phyloP scores from a whole-genome alignment of 768 basidiomycete genomes.

The Psilocybe cubensis region DNA sequence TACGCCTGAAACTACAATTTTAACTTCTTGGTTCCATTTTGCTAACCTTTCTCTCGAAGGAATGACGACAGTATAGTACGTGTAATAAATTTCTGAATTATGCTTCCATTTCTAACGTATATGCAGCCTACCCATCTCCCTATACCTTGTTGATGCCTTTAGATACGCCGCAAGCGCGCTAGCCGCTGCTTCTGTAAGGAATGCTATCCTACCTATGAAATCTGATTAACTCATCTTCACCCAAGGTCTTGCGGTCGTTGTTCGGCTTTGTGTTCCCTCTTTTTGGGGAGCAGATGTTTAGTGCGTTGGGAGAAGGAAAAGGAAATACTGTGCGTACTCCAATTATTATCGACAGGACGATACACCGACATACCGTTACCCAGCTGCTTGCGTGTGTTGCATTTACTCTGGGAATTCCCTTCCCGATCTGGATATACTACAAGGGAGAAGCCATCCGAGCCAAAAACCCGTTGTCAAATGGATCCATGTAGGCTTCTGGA shows the following conservation, averaged over 20 bases:
- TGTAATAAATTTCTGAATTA: conserved; percentile 22
- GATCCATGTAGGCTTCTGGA: conserved; percentile 14
- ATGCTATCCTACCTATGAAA: background rate
- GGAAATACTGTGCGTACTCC: conserved; percentile 59
- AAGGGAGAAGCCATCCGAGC: conserved; percentile 53
- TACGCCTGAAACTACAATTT: background rate
- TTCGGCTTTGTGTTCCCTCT: conserved; percentile 53
- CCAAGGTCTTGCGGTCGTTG: conserved; percentile 47
- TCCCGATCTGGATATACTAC: conserved; percentile 75
- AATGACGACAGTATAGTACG: conserved; percentile 60
- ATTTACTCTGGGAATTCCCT: conserved; percentile 68
- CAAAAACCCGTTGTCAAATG: conserved; percentile 31
- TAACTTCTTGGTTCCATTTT: background rate
- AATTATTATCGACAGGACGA: background rate
- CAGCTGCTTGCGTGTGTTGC: conserved; percentile 60
- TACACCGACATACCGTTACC: background rate
- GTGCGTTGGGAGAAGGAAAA: conserved; percentile 61
- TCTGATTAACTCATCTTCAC: background rate
- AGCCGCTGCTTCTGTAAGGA: conserved; percentile 62
- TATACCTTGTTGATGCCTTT: conserved; percentile 77
- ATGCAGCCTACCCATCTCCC: conserved; percentile 62
- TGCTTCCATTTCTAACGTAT: background rate
- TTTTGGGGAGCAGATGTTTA: conserved; percentile 65
- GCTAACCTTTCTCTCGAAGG: background rate
- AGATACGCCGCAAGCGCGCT: conserved; percentile 70